Conservation (phyloP, 1,284 basidiomycete species). For the Leccinum griseonigrum region DNA sequence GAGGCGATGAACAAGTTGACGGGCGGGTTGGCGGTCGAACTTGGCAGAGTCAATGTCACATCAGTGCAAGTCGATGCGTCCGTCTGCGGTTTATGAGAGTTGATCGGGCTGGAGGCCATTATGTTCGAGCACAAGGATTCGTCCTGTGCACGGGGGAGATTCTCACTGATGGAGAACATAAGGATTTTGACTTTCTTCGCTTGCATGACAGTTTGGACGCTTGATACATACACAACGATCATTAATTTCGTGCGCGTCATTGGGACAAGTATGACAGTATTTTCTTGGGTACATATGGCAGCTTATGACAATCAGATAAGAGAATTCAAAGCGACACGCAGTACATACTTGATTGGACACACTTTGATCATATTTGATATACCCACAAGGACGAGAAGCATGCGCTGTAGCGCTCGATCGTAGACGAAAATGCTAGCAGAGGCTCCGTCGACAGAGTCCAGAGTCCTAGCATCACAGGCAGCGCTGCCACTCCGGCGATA, state of each 20-base stretch:
- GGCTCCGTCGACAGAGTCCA: constrained; percentile 55
- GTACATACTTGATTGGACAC: background rate
- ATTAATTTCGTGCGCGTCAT: background rate
- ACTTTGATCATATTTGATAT: constrained; percentile 18
- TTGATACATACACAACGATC: background rate
- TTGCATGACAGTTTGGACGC: background rate
- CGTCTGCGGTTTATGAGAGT: constrained; percentile 21
- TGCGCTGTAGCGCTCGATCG: constrained; percentile 45
- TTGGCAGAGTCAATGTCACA: constrained; percentile 27
- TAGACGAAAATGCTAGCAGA: constrained; percentile 50
- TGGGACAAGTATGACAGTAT: background rate
- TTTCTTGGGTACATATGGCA: background rate
- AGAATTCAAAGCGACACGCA: background rate
- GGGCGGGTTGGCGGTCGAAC: constrained; percentile 24
- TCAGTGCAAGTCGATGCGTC: constrained; percentile 23
- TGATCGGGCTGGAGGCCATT: background rate
- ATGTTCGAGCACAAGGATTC: background rate
- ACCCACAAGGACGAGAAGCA: constrained; percentile 29
- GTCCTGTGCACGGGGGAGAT: background rate
- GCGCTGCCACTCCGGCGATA: constrained; percentile 33
- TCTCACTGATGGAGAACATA: constrained; percentile 6
- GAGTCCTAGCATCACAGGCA: constrained; percentile 56
- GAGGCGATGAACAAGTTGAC: constrained; percentile 38
- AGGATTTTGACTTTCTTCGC: background rate
- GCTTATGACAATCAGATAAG: background rate